Conservation (phyloP, 2,329 filamentous ascomycete species). For the Colletotrichum horii region DNA sequence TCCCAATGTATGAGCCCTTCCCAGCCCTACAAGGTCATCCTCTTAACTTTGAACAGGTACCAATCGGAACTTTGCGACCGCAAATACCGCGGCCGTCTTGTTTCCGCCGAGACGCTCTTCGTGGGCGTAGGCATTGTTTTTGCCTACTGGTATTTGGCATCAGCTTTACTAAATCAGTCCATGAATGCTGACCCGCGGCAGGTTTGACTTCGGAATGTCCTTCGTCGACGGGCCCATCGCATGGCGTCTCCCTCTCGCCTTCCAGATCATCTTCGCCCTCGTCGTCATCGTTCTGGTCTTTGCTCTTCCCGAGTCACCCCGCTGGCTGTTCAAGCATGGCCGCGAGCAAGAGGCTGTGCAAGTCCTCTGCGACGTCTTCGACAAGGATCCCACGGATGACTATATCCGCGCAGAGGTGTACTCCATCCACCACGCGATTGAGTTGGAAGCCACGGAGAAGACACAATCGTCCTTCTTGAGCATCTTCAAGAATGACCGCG, state of each 20-base stretch:
- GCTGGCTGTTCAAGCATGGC: slow-evolving; percentile 43
- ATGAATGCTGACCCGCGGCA: background rate
- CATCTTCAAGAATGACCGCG: slow-evolving; percentile 47
- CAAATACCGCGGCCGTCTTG: slow-evolving; percentile 44
- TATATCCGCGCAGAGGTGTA: slow-evolving; percentile 37
- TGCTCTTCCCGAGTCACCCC: slow-evolving; percentile 44
- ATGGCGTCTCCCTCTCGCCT: slow-evolving; percentile 29
- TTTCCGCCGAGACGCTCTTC: slow-evolving; percentile 42
- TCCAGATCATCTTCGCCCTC: slow-evolving; percentile 40
- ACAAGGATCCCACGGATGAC: slow-evolving; percentile 37
- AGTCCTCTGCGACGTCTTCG: slow-evolving; percentile 44
- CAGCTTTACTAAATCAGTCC: background rate
- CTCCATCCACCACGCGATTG: slow-evolving; percentile 47
- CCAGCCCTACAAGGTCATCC: background rate
- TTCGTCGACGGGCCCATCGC: slow-evolving; percentile 30
- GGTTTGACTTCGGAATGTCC: slow-evolving; percentile 41
- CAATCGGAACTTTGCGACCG: slow-evolving; percentile 50
- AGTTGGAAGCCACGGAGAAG: slow-evolving; percentile 34
- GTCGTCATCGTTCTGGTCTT: slow-evolving; percentile 38
- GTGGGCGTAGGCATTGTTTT: slow-evolving; percentile 46
- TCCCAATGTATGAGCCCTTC: slow-evolving; percentile 32
- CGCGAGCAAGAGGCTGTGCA: slow-evolving; percentile 38
- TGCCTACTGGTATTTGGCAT: slow-evolving; percentile 29
- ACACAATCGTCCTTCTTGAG: slow-evolving; percentile 40
- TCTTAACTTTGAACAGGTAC: slow-evolving; percentile 28